Conservation (phyloP, 495 filamentous ascomycete species). For the Collariella sp. region DNA sequence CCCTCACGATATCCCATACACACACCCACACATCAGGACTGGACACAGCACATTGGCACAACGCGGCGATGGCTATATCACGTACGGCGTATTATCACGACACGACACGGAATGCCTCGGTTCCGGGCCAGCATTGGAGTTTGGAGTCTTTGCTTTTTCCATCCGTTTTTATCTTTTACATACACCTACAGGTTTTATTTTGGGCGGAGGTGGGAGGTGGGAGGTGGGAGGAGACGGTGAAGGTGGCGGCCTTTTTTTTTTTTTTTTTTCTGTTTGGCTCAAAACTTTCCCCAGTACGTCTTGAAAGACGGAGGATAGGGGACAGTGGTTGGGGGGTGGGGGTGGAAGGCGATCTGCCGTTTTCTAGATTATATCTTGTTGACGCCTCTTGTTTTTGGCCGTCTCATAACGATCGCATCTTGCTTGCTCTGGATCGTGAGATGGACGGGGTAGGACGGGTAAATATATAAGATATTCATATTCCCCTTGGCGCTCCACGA, state of each 20-base stretch:
- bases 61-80: slow-evolving; percentile 10
- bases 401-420: neutral
- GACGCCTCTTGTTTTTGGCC: neutral
- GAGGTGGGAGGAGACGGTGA: too few relatives aligned
- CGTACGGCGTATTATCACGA: slow-evolving; percentile 1
- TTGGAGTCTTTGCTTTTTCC: slow-evolving; percentile 12
- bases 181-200: slow-evolving; percentile 4
- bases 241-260: slow-evolving; percentile 2
- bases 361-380: neutral
- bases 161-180: slow-evolving; percentile 1
- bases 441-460: neutral
- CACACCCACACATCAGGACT: neutral
- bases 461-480: too few relatives aligned
- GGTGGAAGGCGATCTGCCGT: neutral
- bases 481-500: too few relatives aligned
- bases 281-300: neutral
- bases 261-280: neutral
- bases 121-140: slow-evolving; percentile 25
- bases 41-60: neutral
- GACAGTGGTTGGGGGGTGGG: neutral
- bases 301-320: too few relatives aligned
- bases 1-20: neutral
- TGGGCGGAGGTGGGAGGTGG: too few relatives aligned
- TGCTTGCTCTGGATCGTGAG: too few relatives aligned
- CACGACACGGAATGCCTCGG: slow-evolving; percentile 9